Base-by-base conservation (phyloP, 2,329 filamentous ascomycete species). In the Phoma herbarum region DNA sequence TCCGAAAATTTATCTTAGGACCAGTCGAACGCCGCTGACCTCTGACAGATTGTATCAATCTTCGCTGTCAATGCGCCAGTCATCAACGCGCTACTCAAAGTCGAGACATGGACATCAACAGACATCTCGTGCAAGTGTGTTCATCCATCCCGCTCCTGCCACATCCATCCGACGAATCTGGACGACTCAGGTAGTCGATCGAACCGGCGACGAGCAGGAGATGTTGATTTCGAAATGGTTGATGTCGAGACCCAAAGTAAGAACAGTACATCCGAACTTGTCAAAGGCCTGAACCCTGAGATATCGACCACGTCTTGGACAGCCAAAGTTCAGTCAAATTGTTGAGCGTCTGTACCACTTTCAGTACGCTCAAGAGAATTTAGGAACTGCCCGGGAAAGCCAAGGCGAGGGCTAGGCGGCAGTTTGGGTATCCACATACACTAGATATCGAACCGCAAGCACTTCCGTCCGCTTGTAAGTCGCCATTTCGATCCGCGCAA, bases 31-130 rank as follows among this genome's bases (percentile, higher is more conserved):
- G 22, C 20, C 10, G 22, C 47, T 41, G 10, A 51, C 5, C 4
- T 28, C 8, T 16, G 6, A 25, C n/a, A 51, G 47, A 42, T 51
- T 18, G 37, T 51, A 18, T 9, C 47, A n/a, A 50, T 50, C n/a
- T 51, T 51, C 16, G 26, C 35, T 14, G 47, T 51, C 16, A 51
- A 42, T 20, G 47, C 35, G 14, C 35, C 35, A 20, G 47, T 51
- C 33, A 29, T 51, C 35, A 42, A 51, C 11, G 47, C 7, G 18
- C 35, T 51, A 22, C 25, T 42, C 23, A 31, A 41, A 41, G 23
- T 22, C 16, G 31, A 37, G 12, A 48, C 45, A 4, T 48, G 45
- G 45, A 29, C 45, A 23, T 26, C 31, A 8, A 37, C 31, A 9
- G 33, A 35, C 8, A 7, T 12, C 11, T 18, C 20, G 16, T 48